phyloP scores from a whole-genome alignment of 2,329 filamentous ascomycete genomes.

The Cladorrhinum sp. region DNA sequence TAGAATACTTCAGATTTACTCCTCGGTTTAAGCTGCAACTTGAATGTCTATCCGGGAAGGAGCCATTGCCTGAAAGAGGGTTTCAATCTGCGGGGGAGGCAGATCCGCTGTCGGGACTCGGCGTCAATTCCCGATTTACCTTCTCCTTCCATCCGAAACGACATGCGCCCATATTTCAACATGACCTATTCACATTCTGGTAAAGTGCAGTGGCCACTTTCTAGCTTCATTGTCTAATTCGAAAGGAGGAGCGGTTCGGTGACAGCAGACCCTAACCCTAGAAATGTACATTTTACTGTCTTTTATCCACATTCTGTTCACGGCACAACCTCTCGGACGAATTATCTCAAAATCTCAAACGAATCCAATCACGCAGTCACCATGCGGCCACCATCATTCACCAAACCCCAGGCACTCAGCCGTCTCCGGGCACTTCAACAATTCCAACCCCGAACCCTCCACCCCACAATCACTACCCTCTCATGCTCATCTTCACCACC shows the following conservation, averaged over 20 bases:
- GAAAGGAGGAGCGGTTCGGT: too few species aligned
- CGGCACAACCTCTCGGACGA: neutral
- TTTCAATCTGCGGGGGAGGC: neutral
- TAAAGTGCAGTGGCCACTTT: neutral
- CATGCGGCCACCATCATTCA: neutral
- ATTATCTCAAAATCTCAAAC: neutral
- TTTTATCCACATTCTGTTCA: neutral
- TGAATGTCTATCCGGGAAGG: neutral
- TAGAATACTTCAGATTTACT: neutral
- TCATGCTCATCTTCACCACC: neutral
- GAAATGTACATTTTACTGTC: neutral
- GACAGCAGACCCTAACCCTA: neutral
- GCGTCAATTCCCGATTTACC: neutral
- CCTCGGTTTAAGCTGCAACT: neutral
- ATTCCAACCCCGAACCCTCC: neutral
- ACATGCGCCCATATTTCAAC: neutral
- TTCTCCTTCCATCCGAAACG: neutral
- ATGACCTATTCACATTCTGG: neutral
- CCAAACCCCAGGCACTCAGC: neutral
- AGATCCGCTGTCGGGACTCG: neutral
- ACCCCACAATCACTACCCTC: neutral
- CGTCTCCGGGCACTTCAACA: neutral
- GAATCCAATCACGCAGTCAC: neutral
- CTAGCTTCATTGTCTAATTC: neutral
- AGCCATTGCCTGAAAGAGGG: neutral